phyloP scores from a whole-genome alignment of 2,329 filamentous ascomycete genomes.

The Didymella arachidicola region DNA sequence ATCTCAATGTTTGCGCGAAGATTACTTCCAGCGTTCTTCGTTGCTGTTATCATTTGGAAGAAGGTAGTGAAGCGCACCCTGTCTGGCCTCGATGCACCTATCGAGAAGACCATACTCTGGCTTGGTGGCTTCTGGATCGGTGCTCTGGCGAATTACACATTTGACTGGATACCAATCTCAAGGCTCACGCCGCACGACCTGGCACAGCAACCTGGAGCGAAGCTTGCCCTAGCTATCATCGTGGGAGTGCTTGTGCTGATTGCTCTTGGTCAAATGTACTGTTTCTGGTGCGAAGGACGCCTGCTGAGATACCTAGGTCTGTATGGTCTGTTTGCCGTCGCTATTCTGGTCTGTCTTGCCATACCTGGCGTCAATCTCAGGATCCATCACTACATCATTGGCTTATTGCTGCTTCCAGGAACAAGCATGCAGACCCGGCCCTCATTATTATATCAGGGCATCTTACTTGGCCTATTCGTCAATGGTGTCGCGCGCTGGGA shows the following conservation, averaged over 20 bases:
- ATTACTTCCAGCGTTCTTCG: slow-evolving; percentile 85
- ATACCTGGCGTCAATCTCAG: slow-evolving; percentile 81
- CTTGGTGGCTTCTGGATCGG: slow-evolving; percentile 89
- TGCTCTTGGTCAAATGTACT: slow-evolving; percentile 79
- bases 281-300: slow-evolving; percentile 83
- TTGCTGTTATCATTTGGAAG: slow-evolving; percentile 83
- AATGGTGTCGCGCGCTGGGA: slow-evolving; percentile 50
- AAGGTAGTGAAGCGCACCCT: slow-evolving; percentile 81
- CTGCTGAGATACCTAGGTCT: slow-evolving; percentile 78
- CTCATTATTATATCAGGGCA: slow-evolving; percentile 47
- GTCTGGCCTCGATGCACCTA: slow-evolving; percentile 74
- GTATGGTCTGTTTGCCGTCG: slow-evolving; percentile 72
- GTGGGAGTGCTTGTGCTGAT: slow-evolving; percentile 73
- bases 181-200: slow-evolving; percentile 88
- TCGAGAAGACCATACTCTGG: slow-evolving; percentile 90
- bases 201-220: slow-evolving; percentile 85
- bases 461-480: slow-evolving; percentile 48
- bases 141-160: slow-evolving; percentile 90
- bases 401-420: slow-evolving; percentile 46
- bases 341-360: slow-evolving; percentile 72
- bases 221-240: slow-evolving; percentile 79
- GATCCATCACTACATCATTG: slow-evolving; percentile 74
- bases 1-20: slow-evolving; percentile 72
- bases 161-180: slow-evolving; percentile 90
- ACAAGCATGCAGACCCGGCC: slow-evolving; percentile 48